These are phyloP conservation scores for Globisporangium nodosum DNA, from an alignment of 352 stramenopile species.

Conservation along the genomic window DNA sequence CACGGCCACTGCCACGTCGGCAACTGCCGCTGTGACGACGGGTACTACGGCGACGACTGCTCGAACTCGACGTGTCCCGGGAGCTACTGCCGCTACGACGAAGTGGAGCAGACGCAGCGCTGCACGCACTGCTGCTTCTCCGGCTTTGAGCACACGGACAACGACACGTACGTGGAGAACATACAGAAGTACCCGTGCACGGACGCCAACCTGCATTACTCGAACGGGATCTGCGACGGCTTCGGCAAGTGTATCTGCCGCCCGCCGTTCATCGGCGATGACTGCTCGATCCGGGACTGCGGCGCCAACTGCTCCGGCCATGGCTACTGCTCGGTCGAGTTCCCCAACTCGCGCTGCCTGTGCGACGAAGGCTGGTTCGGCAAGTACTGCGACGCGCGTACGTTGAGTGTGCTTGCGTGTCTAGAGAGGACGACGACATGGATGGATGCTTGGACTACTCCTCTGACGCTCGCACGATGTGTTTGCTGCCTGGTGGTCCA, in stretches of 20 bases:
- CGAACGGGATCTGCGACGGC: slow-evolving; percentile 94
- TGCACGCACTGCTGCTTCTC: slow-evolving; percentile 95
- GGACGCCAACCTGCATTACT: slow-evolving; percentile 79
- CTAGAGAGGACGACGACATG: background rate
- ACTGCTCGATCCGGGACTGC: slow-evolving; percentile 94
- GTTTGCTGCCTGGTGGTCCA: slow-evolving; percentile 8
- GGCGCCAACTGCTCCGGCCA: slow-evolving; percentile 88
- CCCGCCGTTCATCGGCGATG: slow-evolving; percentile 89
- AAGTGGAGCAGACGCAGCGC: slow-evolving; percentile 71
- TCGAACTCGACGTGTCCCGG: slow-evolving; percentile 93
- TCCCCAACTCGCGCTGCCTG: slow-evolving; percentile 92
- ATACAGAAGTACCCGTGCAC: slow-evolving; percentile 89
- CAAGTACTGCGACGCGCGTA: slow-evolving; percentile 88
- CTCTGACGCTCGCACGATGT: background rate
- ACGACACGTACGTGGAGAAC: slow-evolving; percentile 88
- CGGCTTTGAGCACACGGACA: slow-evolving; percentile 75
- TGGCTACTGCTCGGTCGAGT: slow-evolving; percentile 95
- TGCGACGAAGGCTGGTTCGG: slow-evolving; percentile 95
- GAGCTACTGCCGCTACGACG: slow-evolving; percentile 91
- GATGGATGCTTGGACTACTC: background rate
- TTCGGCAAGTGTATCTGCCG: slow-evolving; percentile 95
- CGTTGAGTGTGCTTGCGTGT: slow-evolving; percentile 7
- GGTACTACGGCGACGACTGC: slow-evolving; percentile 96
- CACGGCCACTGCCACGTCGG: slow-evolving; percentile 90
- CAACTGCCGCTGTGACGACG: slow-evolving; percentile 91